Percentiles rank a stretch among this genome's conserved stretches.
Conservation (phyloP, 371 early-diverging fungal genomes). For the Apophysomyces sp. region DNA sequence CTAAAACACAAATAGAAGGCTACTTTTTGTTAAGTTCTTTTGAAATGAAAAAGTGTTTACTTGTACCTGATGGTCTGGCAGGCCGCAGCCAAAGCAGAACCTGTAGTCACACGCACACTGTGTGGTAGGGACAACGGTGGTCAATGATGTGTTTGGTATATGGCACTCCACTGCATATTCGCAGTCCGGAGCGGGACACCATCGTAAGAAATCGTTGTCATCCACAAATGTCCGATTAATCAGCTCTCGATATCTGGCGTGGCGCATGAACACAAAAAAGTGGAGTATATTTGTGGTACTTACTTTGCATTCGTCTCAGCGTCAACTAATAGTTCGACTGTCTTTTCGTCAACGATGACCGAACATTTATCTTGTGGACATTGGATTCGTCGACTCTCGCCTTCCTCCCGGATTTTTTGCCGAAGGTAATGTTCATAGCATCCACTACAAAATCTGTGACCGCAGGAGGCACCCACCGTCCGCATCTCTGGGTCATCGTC, state of each 20-base stretch:
- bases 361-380: constrained; percentile 77
- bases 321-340: constrained; percentile 63
- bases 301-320: constrained; percentile 50
- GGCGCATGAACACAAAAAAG: not conserved
- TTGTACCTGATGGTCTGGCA: constrained; percentile 72
- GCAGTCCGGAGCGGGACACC: constrained; percentile 94
- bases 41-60: not conserved
- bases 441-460: constrained; percentile 77
- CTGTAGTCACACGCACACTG: constrained; percentile 68
- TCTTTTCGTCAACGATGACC: constrained; percentile 69
- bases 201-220: constrained; percentile 69
- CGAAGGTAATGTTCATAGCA: constrained; percentile 81
- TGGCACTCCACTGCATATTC: constrained; percentile 87
- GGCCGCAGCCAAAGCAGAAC: constrained; percentile 90
- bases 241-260: constrained; percentile 63
- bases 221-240: constrained; percentile 83
- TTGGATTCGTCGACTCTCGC: constrained; percentile 73
- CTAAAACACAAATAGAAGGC: constrained; percentile 80
- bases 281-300: not conserved
- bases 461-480: constrained; percentile 69
- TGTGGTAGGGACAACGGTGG: constrained; percentile 77
- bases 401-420: constrained; percentile 81
- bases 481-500: constrained; percentile 52
- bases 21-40: not conserved
- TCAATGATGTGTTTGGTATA: constrained; percentile 58